Conservation (phyloP, 2,329 filamentous ascomycete species). For the Trichoderma brevicompactum region DNA sequence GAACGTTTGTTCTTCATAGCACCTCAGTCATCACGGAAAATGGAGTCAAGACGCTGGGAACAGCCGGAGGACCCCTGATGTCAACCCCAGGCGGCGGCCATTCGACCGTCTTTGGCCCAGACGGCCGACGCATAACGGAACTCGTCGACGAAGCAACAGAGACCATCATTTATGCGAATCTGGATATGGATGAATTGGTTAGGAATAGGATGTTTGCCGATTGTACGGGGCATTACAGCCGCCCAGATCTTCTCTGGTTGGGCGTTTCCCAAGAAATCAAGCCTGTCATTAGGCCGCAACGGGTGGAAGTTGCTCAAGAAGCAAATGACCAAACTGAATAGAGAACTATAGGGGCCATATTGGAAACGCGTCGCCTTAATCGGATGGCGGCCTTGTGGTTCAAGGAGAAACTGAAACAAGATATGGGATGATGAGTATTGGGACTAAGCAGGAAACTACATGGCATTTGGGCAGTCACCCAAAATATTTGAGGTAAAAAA, state of each 20-base stretch:
- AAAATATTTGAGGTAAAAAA: not conserved
- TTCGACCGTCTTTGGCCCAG: slow-evolving; percentile 12
- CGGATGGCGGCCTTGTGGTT: too few relatives aligned
- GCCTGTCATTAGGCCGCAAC: not conserved
- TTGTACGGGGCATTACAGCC: slow-evolving; percentile 16
- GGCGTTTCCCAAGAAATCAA: slow-evolving; percentile 19
- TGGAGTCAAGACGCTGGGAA: not conserved
- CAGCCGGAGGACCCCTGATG: slow-evolving; percentile 6
- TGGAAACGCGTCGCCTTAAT: too few relatives aligned
- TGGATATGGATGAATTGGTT: slow-evolving; percentile 10
- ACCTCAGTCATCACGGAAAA: slow-evolving; percentile 1
- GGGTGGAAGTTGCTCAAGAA: not conserved
- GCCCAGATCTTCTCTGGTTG: slow-evolving; percentile 11
- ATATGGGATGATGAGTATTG: not conserved
- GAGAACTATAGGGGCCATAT: not conserved
- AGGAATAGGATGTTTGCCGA: slow-evolving; percentile 18
- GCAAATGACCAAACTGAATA: not conserved
- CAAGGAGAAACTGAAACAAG: too few relatives aligned
- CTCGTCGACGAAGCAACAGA: not conserved
- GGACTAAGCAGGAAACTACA: not conserved
- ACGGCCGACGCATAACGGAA: slow-evolving; percentile 4
- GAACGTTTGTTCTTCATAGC: slow-evolving; percentile 18
- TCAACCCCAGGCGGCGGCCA: slow-evolving; percentile 5
- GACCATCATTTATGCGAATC: not conserved
- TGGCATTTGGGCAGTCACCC: too few relatives aligned